These are phyloP conservation scores for Ogataea polymorpha DNA, from an alignment of 805 yeast genomes.

Conservation along the genomic window DNA sequence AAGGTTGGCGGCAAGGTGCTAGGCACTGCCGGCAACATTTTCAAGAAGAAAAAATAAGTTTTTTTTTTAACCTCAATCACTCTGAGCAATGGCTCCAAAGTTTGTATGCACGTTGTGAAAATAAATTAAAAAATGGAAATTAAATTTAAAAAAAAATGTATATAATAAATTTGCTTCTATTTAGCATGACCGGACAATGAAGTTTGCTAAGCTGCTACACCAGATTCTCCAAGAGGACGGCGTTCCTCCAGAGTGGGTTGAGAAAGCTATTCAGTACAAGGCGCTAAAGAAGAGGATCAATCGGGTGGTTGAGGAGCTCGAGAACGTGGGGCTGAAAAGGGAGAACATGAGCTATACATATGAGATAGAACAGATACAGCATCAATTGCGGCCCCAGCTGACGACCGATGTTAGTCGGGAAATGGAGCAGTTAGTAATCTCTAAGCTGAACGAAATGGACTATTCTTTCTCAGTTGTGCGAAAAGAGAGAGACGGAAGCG, in stretches of 20 bases:
- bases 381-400: slow-evolving; percentile 23
- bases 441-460: slow-evolving; percentile 16
- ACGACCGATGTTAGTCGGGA: slow-evolving; percentile 25
- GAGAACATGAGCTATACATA: slow-evolving; percentile 33
- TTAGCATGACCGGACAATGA: slow-evolving; percentile 41
- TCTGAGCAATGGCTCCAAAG: background rate
- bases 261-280: slow-evolving; percentile 69
- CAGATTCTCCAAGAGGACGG: slow-evolving; percentile 57
- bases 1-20: slow-evolving; percentile 43
- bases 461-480: slow-evolving; percentile 17
- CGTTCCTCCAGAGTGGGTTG: slow-evolving; percentile 66
- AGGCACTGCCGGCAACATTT: slow-evolving; percentile 42
- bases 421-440: slow-evolving; percentile 16
- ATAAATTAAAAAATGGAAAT: background rate
- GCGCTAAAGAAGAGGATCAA: slow-evolving; percentile 64
- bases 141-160: background rate
- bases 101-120: slow-evolving; percentile 4
- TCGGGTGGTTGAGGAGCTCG: slow-evolving; percentile 61
- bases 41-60: slow-evolving; percentile 27
- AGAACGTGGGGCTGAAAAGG: slow-evolving; percentile 52
- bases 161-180: background rate
- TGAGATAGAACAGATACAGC: slow-evolving; percentile 17
- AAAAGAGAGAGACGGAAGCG: slow-evolving; percentile 20
- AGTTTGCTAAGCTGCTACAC: slow-evolving; percentile 71
- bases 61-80: background rate